Evolutionary conservation across 2,329 filamentous ascomycete species (phyloP).

Genomic region (Colletotrichum gigasporum): DNA sequence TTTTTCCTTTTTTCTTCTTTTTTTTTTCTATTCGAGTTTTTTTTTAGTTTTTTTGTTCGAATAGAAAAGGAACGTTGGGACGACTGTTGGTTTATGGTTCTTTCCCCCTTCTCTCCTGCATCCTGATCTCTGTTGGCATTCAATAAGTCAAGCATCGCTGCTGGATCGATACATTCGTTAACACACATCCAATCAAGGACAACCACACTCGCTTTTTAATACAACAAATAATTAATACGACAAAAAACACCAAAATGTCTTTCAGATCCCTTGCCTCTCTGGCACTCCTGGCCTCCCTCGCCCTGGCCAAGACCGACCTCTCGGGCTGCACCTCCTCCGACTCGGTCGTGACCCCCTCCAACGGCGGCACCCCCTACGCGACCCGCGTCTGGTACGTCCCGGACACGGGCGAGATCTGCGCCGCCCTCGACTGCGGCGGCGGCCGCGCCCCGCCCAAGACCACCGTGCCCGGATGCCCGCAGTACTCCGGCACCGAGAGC

Average conservation of each 20-base stretch:
- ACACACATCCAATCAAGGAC: not conserved
- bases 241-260: slow-evolving; percentile 13
- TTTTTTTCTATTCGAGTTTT: too few relatives aligned
- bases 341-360: slow-evolving; percentile 35
- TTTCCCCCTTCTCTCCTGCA: not conserved
- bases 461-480: slow-evolving; percentile 67
- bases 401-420: slow-evolving; percentile 71
- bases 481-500: slow-evolving; percentile 64
- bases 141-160: not conserved
- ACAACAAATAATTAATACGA: not conserved
- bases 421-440: slow-evolving; percentile 72
- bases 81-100: not conserved
- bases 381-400: slow-evolving; percentile 69
- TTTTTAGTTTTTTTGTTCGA: too few relatives aligned
- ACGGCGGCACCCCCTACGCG: slow-evolving; percentile 45
- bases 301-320: slow-evolving; percentile 55
- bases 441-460: slow-evolving; percentile 72
- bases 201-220: not conserved
- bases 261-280: slow-evolving; percentile 33
- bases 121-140: not conserved
- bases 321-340: slow-evolving; percentile 53
- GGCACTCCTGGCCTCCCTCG: slow-evolving; percentile 41
- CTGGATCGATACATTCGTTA: not conserved
- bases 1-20: too few relatives aligned
- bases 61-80: not conserved